Evolutionary conservation across 192 early-diverging fungal species (phyloP), one percentile per base, ranked within the genome.

Genomic region (Anaeromyces robustus): DNA sequence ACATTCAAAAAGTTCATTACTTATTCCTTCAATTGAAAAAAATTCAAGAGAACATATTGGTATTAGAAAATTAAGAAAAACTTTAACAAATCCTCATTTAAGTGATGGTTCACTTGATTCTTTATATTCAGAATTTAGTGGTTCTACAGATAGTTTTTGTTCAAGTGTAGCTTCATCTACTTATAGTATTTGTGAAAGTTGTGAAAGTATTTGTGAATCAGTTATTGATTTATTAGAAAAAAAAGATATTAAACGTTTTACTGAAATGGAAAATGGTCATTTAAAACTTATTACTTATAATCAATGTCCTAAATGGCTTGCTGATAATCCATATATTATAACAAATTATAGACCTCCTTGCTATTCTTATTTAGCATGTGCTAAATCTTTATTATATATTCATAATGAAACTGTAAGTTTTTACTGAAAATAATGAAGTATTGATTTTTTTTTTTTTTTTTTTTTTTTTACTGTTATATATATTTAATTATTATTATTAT

Each of bases 341-440:
- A 86, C 85, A 29, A 95, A 96, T 18, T 98, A 98, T 85, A 89
- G 96, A 30, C 88, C 89, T 29, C 91, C 93, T 32, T 89, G 89
- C 13, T 86, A 92, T 80, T 95, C 93, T 77, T 96, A 93, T 83
- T 80, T 39, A 4, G 90, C 86, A 80, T 98, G 96, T 85, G 80
- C 94, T 34, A 85, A 88, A 26, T 93, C 94, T 16, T 82, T 95
- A 80, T 86, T 91, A 29, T 96, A 94, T 85, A 78, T 96, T 29
- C 96, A 98, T 86, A 98, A 98, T 84, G 97, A 98, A 85, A 93
- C 91, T 59, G 96, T 68, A 68, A 22, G 32, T 34, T 7, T 34
- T 7, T 34, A 7, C 9, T 14, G n/a, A n/a, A n/a, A n/a, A n/a
- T n/a, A n/a, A n/a, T n/a, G n/a, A n/a, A n/a, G n/a, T n/a, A n/a